These are phyloP conservation scores for Citeromyces matritensis DNA, from an alignment of 805 yeast genomes.

Conservation along the genomic window DNA sequence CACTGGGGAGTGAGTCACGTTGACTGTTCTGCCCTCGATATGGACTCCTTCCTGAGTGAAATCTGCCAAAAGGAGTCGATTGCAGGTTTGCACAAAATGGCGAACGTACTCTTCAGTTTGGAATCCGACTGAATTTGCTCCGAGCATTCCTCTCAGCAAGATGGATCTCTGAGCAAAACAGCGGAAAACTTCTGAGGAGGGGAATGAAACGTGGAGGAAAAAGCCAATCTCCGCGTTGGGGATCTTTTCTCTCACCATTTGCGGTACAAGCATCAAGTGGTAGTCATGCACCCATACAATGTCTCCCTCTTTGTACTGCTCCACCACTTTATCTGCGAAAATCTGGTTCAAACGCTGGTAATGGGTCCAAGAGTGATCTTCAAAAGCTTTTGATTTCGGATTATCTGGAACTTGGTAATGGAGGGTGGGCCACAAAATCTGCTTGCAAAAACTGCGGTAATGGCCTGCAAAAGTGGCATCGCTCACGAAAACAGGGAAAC, in stretches of 20 bases:
- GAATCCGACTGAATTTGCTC: conserved; percentile 78
- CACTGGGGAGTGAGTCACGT: conserved; percentile 49
- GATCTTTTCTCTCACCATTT: conserved; percentile 57
- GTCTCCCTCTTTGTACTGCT: conserved; percentile 58
- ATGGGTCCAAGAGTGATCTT: conserved; percentile 87
- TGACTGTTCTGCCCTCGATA: conserved; percentile 40
- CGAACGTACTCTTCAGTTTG: conserved; percentile 90
- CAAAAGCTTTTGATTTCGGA: conserved; percentile 87
- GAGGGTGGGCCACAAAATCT: conserved; percentile 91
- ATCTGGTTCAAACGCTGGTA: conserved; percentile 63
- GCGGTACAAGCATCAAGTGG: conserved; percentile 77
- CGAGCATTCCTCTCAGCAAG: conserved; percentile 70
- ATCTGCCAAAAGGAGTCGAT: conserved; percentile 72
- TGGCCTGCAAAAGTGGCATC: conserved; percentile 83
- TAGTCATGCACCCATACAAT: conserved; percentile 90
- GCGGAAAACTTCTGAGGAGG: conserved; percentile 88
- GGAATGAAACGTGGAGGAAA: conserved; percentile 88
- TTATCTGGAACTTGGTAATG: conserved; percentile 91
- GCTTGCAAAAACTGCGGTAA: conserved; percentile 83
- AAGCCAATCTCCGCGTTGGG: conserved; percentile 86
- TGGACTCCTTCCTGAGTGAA: conserved; percentile 47
- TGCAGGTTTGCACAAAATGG: conserved; percentile 86
- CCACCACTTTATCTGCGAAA: conserved; percentile 65
- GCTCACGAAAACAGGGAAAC: conserved; percentile 59
- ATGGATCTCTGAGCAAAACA: conserved; percentile 80